Evolutionary conservation across 352 stramenopile genomes (phyloP).

Genomic region (Globisporangium recalcitrans): DNA sequence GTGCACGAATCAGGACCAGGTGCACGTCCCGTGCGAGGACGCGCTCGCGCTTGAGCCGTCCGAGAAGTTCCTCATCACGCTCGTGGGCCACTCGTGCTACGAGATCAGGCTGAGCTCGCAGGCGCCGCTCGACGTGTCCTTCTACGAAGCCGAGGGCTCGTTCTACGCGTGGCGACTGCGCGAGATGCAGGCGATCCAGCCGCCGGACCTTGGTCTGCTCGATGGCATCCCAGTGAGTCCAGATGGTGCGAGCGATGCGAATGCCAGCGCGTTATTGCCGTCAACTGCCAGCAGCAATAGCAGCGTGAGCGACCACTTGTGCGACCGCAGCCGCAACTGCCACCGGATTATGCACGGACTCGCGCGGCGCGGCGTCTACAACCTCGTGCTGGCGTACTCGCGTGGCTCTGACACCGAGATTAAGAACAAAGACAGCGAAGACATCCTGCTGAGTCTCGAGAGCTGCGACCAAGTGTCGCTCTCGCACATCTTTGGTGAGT

Average conservation of each 20-base stretch:
- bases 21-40: constrained; percentile 46
- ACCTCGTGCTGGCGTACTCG: constrained; percentile 36
- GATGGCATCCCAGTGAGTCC: neutral
- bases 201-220: constrained; percentile 6
- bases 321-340: constrained; percentile 27
- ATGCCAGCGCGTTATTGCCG: neutral
- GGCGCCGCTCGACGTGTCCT: constrained; percentile 42
- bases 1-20: constrained; percentile 42
- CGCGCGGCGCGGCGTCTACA: constrained; percentile 34
- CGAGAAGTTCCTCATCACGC: constrained; percentile 50
- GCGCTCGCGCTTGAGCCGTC: constrained; percentile 31
- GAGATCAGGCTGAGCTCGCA: constrained; percentile 31
- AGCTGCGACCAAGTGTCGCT: constrained; percentile 38
- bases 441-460: constrained; percentile 27
- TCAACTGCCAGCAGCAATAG: neutral
- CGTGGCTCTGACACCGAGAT: constrained; percentile 5
- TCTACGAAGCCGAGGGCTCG: constrained; percentile 37
- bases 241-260: neutral
- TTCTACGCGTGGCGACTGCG: constrained; percentile 16
- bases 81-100: constrained; percentile 55
- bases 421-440: constrained; percentile 1
- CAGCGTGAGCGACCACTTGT: constrained; percentile 18
- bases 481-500: constrained; percentile 35
- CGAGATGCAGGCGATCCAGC: constrained; percentile 15
- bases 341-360: constrained; percentile 29